Conservation (phyloP, 78 protist species). For the Neovahlkampfia damariscottae region DNA sequence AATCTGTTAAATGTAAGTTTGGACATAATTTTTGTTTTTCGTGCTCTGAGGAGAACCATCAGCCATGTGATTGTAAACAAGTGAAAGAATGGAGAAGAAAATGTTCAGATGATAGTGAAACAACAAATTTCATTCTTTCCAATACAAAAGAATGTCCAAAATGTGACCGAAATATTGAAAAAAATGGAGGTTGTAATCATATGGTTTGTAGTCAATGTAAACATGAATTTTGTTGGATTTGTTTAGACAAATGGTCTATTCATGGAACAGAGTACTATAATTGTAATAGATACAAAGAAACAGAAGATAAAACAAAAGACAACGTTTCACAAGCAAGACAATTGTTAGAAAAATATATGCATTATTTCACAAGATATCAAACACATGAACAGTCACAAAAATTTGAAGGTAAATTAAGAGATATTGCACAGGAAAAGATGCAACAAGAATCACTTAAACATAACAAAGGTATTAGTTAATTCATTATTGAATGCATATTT, state of each 20-base stretch:
- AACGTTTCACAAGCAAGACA: too few relatives aligned
- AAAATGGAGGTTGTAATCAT: slow-evolving; percentile 82
- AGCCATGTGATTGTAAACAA: slow-evolving; percentile 34
- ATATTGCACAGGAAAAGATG: slow-evolving; percentile 18
- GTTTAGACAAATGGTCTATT: slow-evolving; percentile 45
- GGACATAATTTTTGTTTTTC: slow-evolving; percentile 41
- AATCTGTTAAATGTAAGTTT: too few relatives aligned
- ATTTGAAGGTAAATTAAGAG: slow-evolving; percentile 12
- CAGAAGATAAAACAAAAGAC: slow-evolving; percentile 9
- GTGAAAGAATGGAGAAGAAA: slow-evolving; percentile 41
- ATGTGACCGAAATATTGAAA: slow-evolving; percentile 53
- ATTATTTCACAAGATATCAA: slow-evolving; percentile 38
- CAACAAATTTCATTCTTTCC: slow-evolving; percentile 53
- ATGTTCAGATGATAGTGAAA: slow-evolving; percentile 54
- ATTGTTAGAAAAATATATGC: slow-evolving; percentile 37
- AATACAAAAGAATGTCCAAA: slow-evolving; percentile 71
- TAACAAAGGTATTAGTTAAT: not conserved
- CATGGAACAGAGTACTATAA: slow-evolving; percentile 56
- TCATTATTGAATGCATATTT: too few relatives aligned
- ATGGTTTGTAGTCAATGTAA: slow-evolving; percentile 45
- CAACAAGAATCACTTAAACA: not conserved
- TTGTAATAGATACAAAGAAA: slow-evolving; percentile 44
- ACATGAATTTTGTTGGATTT: slow-evolving; percentile 71
- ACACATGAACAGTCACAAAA: slow-evolving; percentile 34
- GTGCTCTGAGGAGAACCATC: slow-evolving; percentile 40